Base-by-base conservation (phyloP, 2,329 filamentous ascomycete genomes). In the Trichoderma brevicompactum region DNA sequence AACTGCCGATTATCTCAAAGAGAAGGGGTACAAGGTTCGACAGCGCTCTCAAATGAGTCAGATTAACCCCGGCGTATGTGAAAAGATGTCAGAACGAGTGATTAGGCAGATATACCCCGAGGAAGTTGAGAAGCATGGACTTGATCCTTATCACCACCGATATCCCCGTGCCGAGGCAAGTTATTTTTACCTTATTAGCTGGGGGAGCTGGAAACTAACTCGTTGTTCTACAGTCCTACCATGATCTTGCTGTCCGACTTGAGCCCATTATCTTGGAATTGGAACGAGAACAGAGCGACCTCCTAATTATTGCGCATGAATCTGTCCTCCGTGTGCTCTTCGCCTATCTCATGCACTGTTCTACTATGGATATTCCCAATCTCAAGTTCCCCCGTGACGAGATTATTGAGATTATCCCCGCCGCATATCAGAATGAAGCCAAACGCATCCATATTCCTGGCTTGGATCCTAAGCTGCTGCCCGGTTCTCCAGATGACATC, bases 231-330 rank as follows among this genome's bases (percentile, higher is more conserved):
- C n/a, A 97, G 91, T 98, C 94, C 8, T 99, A 99, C 78, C 95
- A 99, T 76, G 95, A 99, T 74, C 88, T 99, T 49, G 95, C 95
- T n/a, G 95, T 99, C 66, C 92, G 95, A 23, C 87, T 99, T 53
- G 95, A 99, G 76, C 96, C 95, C 46, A 97, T 99, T 73, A 99
- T 99, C 74, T 86, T 99, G 36, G 95, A 99, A 76, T 86, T 99
- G 13, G 95, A 99, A 80, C 89, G 95, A 49, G 95, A 99, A 79
- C 92, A 97, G 72, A 96, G 96, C 70, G 95, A 99, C 75, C 85
- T 99, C n/a, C 85, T 99, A 61, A 97, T 99, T 74, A 97, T 99
- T 70, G 95, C 95, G 0, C 95, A 99, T 77, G 95, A 99, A 77
- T 96, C 92, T 59, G 95, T 99, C n/a, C 85, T 99, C 53, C 91